Conservation (phyloP, 176 grass and related monocot species). For the Zoysia japonica region DNA sequence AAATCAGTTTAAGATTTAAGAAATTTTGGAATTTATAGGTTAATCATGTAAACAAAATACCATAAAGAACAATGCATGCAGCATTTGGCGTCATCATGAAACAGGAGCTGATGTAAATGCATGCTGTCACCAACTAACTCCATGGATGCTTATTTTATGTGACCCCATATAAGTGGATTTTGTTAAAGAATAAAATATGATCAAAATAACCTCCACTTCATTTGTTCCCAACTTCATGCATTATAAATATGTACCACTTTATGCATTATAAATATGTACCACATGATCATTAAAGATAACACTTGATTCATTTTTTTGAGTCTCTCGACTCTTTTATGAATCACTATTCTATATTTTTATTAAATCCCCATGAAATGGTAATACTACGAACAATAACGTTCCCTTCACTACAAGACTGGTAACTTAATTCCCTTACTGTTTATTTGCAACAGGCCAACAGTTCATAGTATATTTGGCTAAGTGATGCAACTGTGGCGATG, state of each 20-base stretch:
- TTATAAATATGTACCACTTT: too few species aligned
- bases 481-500: too few species aligned
- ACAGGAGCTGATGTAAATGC: background rate
- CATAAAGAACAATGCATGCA: constrained; percentile 13
- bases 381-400: background rate
- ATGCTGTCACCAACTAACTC: background rate
- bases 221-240: too few species aligned
- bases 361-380: background rate
- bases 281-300: too few species aligned
- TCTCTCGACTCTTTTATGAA: background rate
- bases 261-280: too few species aligned
- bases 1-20: background rate
- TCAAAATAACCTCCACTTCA: too few species aligned
- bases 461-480: too few species aligned
- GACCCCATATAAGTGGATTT: background rate
- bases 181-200: too few species aligned
- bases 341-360: background rate
- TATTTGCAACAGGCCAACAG: too few species aligned
- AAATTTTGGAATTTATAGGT: background rate
- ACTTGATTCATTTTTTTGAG: too few species aligned
- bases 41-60: background rate
- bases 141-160: background rate
- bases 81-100: constrained; percentile 14
- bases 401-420: too few species aligned
- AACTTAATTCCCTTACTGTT: too few species aligned